Base-by-base conservation (phyloP, 306 rosid species). In the Pterocarpus santalinus region DNA sequence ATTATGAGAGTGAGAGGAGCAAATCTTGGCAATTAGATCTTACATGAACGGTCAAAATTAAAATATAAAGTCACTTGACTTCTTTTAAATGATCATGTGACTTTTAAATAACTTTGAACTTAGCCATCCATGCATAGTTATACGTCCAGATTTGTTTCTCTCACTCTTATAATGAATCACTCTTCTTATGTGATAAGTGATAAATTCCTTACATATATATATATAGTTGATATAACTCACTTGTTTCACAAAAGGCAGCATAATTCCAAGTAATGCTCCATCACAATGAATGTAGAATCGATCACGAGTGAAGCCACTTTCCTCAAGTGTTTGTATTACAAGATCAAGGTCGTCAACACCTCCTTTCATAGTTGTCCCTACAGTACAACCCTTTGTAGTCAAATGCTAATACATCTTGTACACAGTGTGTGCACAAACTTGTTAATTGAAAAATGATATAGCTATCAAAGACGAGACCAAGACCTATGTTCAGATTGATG, bases 261-360 rank as follows among this genome's bases (percentile, higher is more conserved):
- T 92, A n/a, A 88, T 87, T 69, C 95, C 97, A 30, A 85, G 86
- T 39, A 92, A 65, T 1, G 95, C 95, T 46, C 87, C 97, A 17
- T 90, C 95, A n/a, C 95, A 92, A 17, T 92, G 93, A 72, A 92
- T 90, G 44, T 92, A 90, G 83, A 91, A 91, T 63, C 90, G 87
- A 78, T 88, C 89, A 6, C 73, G 86, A 2, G 80, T 38, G 72
- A 85, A 92, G 8, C 92, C 97, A 84, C 83, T 44, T 32, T 91
- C 86, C 51, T 85, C 81, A n/a, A 88, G 92, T 46, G 89, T 85
- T 72, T 81, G 64, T 53, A 91, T 80, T 34, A 89, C 90, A 12
- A 85, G 88, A 85, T 91, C 95, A 70, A 91, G 77, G 53, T 91
- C 88, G 52, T 91, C 93, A 12, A 91, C 83, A 9, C 89, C 92